Evolutionary conservation across 2,329 filamentous ascomycete species (phyloP).

Genomic region (Orbilia blumenaviensis): DNA sequence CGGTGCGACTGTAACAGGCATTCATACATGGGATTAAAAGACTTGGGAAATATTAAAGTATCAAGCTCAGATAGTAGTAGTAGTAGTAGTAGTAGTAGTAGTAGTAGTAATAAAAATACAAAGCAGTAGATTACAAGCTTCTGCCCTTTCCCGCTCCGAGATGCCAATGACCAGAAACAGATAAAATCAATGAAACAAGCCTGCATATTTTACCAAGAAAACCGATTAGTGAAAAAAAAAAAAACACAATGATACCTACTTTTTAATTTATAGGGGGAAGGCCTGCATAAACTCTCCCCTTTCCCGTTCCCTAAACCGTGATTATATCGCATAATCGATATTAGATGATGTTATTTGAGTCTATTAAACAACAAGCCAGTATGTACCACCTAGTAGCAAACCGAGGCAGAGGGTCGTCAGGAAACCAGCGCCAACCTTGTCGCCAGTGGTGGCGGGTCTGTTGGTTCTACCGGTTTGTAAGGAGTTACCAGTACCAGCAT

Average conservation of each 20-base stretch:
- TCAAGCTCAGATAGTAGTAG: not conserved
- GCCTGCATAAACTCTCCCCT: no score
- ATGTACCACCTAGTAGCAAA: conserved; percentile 67
- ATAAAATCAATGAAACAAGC: conserved; percentile 31
- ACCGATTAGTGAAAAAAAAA: not conserved
- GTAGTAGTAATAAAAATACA: not conserved
- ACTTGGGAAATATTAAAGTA: not conserved
- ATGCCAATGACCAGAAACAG: conserved; percentile 21
- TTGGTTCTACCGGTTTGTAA: conserved; percentile 58
- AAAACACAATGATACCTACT: conserved; percentile 9
- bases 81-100: not conserved
- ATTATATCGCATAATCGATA: not conserved
- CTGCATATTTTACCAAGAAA: conserved; percentile 8
- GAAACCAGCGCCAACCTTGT: conserved; percentile 75
- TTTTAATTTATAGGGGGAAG: no score
- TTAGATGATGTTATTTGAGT: not conserved
- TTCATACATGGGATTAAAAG: not conserved
- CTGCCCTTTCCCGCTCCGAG: conserved; percentile 37
- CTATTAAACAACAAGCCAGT: conserved; percentile 64
- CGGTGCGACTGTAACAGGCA: not conserved
- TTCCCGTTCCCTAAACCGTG: not conserved
- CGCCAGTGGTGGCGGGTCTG: conserved; percentile 67
- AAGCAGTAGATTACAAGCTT: conserved; percentile 36
- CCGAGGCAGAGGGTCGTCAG: conserved; percentile 69
- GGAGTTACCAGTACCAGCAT: conserved; percentile 61